Evolutionary conservation across 805 yeast species (phyloP).

Genomic region (Saturnispora gosingensis): DNA sequence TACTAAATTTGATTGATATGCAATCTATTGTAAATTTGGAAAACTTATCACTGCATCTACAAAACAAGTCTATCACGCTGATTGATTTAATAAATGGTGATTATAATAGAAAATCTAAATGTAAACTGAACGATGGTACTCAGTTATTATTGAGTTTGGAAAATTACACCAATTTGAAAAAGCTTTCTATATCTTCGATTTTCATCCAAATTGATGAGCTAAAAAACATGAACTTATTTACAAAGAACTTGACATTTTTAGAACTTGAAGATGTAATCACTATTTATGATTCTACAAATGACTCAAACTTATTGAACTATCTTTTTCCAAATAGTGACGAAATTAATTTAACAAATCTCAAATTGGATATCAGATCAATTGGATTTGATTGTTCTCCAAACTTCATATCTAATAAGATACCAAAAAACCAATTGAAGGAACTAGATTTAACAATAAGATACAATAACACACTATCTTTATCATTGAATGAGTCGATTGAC

Average conservation of each 20-base stretch:
- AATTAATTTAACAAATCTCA: constrained; percentile 8
- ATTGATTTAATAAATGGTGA: constrained; percentile 3
- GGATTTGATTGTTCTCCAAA: constrained; percentile 14
- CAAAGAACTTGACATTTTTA: constrained; percentile 11
- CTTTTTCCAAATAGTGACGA: constrained; percentile 5
- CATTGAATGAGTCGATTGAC: constrained; percentile 13
- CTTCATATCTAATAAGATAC: constrained; percentile 11
- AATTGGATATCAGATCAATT: constrained; percentile 19
- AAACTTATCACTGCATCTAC: constrained; percentile 1
- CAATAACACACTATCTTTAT: constrained; percentile 14
- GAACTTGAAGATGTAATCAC: constrained; percentile 10
- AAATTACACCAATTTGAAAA: constrained; percentile 3
- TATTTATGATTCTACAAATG: not conserved
- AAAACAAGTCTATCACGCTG: constrained; percentile 6
- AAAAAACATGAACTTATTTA: not conserved
- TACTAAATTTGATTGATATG: constrained; percentile 4
- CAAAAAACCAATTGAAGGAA: constrained; percentile 16
- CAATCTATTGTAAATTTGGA: not conserved
- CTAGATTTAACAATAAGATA: constrained; percentile 18
- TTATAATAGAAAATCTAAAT: not conserved
- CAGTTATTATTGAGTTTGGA: not conserved
- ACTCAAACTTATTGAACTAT: constrained; percentile 12
- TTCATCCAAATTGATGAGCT: constrained; percentile 5
- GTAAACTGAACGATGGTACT: not conserved
- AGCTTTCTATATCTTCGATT: constrained; percentile 11